Conservation (phyloP, 106 monocot genomes). For the Gastrodia elata region DNA sequence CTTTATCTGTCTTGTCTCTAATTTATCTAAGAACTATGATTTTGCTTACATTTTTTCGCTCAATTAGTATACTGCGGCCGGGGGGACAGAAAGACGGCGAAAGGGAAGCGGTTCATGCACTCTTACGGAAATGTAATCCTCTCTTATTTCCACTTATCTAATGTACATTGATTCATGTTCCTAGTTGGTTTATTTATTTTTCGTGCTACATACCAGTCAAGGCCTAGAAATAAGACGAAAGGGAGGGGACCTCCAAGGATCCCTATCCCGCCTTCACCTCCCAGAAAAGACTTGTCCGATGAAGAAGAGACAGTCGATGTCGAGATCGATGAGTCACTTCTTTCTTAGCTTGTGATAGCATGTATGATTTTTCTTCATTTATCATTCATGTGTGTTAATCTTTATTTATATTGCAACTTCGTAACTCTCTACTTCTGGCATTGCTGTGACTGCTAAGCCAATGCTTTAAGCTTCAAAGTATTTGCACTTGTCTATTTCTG, state of each 20-base stretch:
- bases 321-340: slow-evolving; percentile 57
- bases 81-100: slow-evolving; percentile 93
- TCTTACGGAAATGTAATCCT: slow-evolving; percentile 82
- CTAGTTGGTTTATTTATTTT: background rate
- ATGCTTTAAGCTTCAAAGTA: background rate
- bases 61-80: slow-evolving; percentile 71
- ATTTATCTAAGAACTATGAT: background rate
- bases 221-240: slow-evolving; percentile 84
- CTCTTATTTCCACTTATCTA: background rate
- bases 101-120: slow-evolving; percentile 88
- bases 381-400: background rate
- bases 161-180: background rate
- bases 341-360: slow-evolving; percentile 24
- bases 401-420: background rate
- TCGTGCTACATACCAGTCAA: slow-evolving; percentile 31
- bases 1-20: background rate
- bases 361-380: background rate
- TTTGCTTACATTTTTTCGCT: background rate
- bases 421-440: too few species aligned
- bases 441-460: background rate
- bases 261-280: slow-evolving; percentile 49
- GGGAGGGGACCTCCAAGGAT: slow-evolving; percentile 74
- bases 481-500: background rate
- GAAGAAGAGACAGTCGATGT: slow-evolving; percentile 72
- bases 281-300: slow-evolving; percentile 72